Evolutionary conservation across 208 protist genomes (phyloP), one percentile per base, ranked within the genome.

Genomic region (Leishmania major): DNA sequence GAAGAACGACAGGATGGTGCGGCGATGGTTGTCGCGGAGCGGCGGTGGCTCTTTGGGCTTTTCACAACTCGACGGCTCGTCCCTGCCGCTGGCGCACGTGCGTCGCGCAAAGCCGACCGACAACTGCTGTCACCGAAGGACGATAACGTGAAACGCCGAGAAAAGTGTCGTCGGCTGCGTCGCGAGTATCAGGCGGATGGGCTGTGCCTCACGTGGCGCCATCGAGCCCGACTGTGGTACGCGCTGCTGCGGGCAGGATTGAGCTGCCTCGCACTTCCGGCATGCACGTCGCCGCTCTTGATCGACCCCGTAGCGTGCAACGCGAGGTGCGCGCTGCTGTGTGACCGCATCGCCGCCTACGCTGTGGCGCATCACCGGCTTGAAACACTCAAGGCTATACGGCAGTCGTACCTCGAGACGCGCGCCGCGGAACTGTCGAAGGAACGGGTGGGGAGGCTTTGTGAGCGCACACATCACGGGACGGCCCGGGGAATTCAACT

Each of bases 261-360:
- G 37, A 22, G 45, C 17, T 91, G 82, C 51, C 15, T 51, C 22
- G 70, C 49, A 35, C 81, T 86, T 72, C 72, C 75, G 13, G 71
- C 79, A 3, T 91, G 82, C 76, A 92, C 90, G 22, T 92, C 90
- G 28, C 92, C 90, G 19, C 84, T 91, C 47, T 75, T 96, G 59
- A 91, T 87, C 3, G 89, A 94, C 74, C 88, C 90, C 1, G 78
- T 64, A 2, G 77, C 87, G n/a, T 89, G 93, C 53, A 79, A 85
- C 40, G 81, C 89, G 72, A 80, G 90, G n/a, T 87, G 89, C 53
- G 87, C 92, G 60, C 90, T 92, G 77, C 78, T 96, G 57, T 94
- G 88, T 22, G 87, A 92, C 71, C 89, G 92, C 51, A 87, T 91
- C 11, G 90, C 85, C 40, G 86, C 87, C 7, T 96, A 92, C 84